Evolutionary conservation across 2,329 filamentous ascomycete genomes (phyloP), one percentile per base, ranked within the genome.

Genomic region (Lecanoromycetidae sp.): DNA sequence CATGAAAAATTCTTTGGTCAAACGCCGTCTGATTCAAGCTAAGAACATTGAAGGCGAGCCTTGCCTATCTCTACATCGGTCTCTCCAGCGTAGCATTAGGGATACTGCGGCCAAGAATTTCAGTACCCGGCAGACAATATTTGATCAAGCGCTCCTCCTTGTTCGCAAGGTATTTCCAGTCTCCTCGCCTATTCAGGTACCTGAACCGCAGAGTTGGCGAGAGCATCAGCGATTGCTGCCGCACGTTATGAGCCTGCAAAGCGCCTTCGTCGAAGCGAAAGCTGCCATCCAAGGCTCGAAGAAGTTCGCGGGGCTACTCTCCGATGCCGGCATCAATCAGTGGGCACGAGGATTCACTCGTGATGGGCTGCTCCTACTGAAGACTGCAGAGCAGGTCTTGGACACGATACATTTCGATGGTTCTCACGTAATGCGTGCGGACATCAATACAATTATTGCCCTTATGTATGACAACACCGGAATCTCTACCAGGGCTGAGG

Each of bases 311-410:
- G 13, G 9, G 23, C 27, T 47, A 10, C 44, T 47, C 27, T 41
- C 35, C 22, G 44, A 47, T 33, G 44, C 44, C 9, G 44, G 44
- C 5, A 40, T 40, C 15, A 40, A 40, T 20, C 37, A 47, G 33
- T 41, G 29, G 34, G 35, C 13, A 17, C 15, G 33, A 12, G 44
- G 35, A 5, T 47, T 41, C 15, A 41, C 44, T 33, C 44, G 26
- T 13, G 37, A 47, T n/a, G 35, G 37, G 7, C 20, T 47, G 6
- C 19, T 34, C 1, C 35, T 47, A 33, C 10, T 47, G 15, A 20
- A 30, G 25, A 32, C 37, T 5, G 25, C 23, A 4, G 26, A 41
- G 12, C 23, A 41, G 6, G 23, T 41, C 13, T 29, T 30, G 17
- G 7, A 30, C 20, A 10, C 34, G 5, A 29, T 46, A 3, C 25